Conservation (phyloP, 768 basidiomycete species). For the Postia placenta region DNA sequence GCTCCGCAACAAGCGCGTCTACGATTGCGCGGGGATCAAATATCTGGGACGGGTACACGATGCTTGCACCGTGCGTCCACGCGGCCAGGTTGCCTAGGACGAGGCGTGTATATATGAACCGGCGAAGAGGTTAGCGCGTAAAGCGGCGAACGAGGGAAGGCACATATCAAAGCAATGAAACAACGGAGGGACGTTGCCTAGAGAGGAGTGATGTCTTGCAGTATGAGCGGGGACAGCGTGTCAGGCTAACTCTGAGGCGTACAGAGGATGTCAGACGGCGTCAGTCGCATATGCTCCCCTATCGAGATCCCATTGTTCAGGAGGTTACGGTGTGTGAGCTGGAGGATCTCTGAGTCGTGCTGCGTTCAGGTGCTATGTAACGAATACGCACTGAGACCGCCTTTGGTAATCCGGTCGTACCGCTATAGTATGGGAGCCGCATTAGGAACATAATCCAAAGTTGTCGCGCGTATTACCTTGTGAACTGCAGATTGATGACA, state of each 20-base stretch:
- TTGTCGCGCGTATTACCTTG: conserved; percentile 45
- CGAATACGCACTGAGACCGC: conserved; percentile 70
- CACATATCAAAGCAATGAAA: conserved; percentile 90
- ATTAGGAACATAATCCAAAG: neutral
- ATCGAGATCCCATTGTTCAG: conserved; percentile 73
- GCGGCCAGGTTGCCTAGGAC: conserved; percentile 77
- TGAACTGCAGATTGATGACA: conserved; percentile 80
- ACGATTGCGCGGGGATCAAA: conserved; percentile 64
- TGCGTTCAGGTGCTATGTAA: neutral
- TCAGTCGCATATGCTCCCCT: conserved; percentile 65
- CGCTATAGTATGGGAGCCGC: conserved; percentile 34
- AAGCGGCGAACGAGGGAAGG: neutral
- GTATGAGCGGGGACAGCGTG: neutral
- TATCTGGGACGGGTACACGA: conserved; percentile 68
- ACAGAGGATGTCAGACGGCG: conserved; percentile 66
- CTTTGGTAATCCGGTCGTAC: conserved; percentile 77
- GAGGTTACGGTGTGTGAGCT: conserved; percentile 77
- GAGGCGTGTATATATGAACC: conserved; percentile 43
- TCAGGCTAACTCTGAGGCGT: conserved; percentile 15
- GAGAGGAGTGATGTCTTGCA: neutral
- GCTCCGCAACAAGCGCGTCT: conserved; percentile 60
- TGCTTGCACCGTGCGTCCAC: conserved; percentile 66
- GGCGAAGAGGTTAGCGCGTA: neutral
- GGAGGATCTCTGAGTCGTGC: neutral
- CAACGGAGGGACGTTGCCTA: conserved; percentile 78